Evolutionary conservation across 257 asterid genomes (phyloP).

Genomic region (Ophiorrhiza pumila): DNA sequence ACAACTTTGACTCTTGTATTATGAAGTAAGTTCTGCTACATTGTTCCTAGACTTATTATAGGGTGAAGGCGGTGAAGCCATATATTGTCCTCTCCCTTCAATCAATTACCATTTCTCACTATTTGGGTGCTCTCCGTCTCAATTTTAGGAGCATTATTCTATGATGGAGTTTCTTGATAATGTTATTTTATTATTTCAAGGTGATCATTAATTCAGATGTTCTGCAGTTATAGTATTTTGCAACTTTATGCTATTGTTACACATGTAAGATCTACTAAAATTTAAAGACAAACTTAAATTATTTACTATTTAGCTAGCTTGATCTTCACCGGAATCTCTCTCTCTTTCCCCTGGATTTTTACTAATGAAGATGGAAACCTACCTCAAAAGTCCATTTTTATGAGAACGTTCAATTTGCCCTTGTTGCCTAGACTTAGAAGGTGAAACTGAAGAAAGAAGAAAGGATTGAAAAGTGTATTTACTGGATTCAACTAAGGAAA

Average conservation of each 20-base stretch:
- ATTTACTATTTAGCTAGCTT: not conserved
- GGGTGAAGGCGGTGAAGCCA: slow-evolving; percentile 70
- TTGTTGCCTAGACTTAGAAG: slow-evolving; percentile 82
- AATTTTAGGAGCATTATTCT: not conserved
- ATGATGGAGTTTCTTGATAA: slow-evolving; percentile 3
- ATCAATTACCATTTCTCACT: not conserved
- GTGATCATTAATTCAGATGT: slow-evolving; percentile 79
- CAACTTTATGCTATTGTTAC: slow-evolving; percentile 93
- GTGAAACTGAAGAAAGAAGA: slow-evolving; percentile 56
- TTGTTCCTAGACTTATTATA: slow-evolving; percentile 79
- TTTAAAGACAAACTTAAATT: not conserved
- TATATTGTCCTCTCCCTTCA: not conserved
- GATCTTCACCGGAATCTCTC: not conserved
- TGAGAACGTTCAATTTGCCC: slow-evolving; percentile 79
- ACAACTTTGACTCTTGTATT: slow-evolving; percentile 86
- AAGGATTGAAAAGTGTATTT: slow-evolving; percentile 44
- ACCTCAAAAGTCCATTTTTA: slow-evolving; percentile 87
- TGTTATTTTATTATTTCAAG: slow-evolving; percentile 33
- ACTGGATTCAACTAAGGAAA: slow-evolving; percentile 47
- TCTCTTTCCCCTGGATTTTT: slow-evolving; percentile 8
- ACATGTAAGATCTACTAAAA: slow-evolving; percentile 50
- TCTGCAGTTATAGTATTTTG: slow-evolving; percentile 92
- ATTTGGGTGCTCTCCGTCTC: not conserved
- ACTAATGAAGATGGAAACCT: slow-evolving; percentile 76
- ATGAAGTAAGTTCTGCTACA: slow-evolving; percentile 75